A percentile compares a stretch with the other conserved stretches of the same genome.
Conservation (phyloP, 441 rosid species). For the Metrosideros polymorpha region DNA sequence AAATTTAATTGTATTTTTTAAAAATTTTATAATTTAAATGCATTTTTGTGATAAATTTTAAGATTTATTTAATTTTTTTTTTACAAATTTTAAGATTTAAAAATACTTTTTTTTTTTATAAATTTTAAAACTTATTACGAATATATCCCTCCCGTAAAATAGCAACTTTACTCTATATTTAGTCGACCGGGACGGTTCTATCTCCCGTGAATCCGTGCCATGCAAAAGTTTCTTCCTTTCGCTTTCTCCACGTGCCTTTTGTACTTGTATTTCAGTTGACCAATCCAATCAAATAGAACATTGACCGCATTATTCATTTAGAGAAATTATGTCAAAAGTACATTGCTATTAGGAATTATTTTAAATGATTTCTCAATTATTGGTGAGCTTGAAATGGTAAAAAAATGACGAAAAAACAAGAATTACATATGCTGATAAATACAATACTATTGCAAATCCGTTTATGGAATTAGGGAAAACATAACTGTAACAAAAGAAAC, state of each 20-base stretch:
- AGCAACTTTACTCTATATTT: not conserved
- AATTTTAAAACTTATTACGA: no score
- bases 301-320: not conserved
- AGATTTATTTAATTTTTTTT: no score
- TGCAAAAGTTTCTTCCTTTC: not conserved
- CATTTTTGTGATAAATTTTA: no score
- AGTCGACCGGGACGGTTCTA: not conserved
- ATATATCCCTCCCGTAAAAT: no score
- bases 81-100: no score
- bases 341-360: not conserved
- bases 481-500: not conserved
- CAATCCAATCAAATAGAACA: not conserved
- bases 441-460: not conserved
- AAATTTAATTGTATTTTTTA: no score
- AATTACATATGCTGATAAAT: not conserved
- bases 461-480: not conserved
- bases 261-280: not conserved
- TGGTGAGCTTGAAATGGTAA: not conserved
- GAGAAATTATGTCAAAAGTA: no score
- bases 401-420: not conserved
- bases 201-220: not conserved
- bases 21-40: no score
- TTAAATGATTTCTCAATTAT: not conserved
- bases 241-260: not conserved
- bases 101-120: no score